phyloP scores from a whole-genome alignment of 441 rosid species.

The Erysimum pusillum region DNA sequence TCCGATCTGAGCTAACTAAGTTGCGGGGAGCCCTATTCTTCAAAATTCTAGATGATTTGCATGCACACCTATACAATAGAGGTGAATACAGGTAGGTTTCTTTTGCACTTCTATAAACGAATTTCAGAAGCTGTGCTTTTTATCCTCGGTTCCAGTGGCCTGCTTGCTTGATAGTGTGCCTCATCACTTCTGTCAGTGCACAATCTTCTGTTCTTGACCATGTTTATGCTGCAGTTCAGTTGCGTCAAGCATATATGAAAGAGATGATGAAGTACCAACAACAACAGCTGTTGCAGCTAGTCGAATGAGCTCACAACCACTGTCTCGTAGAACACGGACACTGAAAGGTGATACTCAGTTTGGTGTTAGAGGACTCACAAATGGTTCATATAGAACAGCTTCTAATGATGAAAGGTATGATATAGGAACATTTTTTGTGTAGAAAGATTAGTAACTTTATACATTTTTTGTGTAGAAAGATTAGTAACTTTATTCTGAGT shows the following conservation, averaged over 20 bases:
- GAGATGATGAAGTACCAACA: conserved; percentile 90
- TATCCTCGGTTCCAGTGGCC: conserved; percentile 11
- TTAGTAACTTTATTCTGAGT: conserved; percentile 9
- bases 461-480: conserved; percentile 10
- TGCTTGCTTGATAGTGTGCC: conserved; percentile 18
- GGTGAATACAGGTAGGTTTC: conserved; percentile 87
- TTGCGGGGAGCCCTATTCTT: conserved; percentile 87
- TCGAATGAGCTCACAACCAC: conserved; percentile 75
- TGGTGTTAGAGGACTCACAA: conserved; percentile 64
- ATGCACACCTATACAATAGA: conserved; percentile 93
- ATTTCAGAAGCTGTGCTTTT: conserved; percentile 24
- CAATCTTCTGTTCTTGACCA: conserved; percentile 48
- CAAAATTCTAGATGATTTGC: conserved; percentile 94
- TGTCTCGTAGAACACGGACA: conserved; percentile 91
- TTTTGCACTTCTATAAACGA: background rate
- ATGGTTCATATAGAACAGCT: conserved; percentile 74
- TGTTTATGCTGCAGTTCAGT: conserved; percentile 73
- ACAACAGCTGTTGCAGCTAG: conserved; percentile 77
- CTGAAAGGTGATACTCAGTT: conserved; percentile 80
- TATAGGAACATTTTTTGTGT: conserved; percentile 31
- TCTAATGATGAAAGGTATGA: conserved; percentile 85
- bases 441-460: too few relatives aligned
- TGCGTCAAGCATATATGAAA: conserved; percentile 76
- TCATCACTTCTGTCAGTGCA: conserved; percentile 27
- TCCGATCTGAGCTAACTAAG: conserved; percentile 94